phyloP scores from a whole-genome alignment of 2,329 filamentous ascomycete species.

The Cladosporium sp. region DNA sequence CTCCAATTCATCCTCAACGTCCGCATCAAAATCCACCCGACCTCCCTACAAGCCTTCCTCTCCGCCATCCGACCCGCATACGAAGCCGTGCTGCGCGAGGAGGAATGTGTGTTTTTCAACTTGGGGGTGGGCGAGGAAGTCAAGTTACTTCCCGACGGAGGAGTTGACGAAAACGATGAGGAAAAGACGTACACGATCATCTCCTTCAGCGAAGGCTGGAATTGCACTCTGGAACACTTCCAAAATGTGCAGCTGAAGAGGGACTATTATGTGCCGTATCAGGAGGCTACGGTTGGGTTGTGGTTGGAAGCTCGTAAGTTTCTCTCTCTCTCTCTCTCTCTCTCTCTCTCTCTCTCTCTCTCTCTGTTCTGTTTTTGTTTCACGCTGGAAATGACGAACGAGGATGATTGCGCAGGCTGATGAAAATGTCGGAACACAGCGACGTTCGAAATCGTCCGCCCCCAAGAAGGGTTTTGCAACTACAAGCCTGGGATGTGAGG shows the following conservation, averaged over 20 bases:
- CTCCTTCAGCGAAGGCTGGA: slow-evolving; percentile 22
- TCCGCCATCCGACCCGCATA: slow-evolving; percentile 18
- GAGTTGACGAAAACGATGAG: too few species aligned
- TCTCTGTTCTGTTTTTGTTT: too few species aligned
- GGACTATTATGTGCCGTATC: slow-evolving; percentile 40
- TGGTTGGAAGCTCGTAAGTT: slow-evolving; percentile 38
- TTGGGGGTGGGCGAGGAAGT: slow-evolving; percentile 15
- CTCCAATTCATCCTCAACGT: slow-evolving; percentile 17
- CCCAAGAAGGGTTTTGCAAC: slow-evolving; percentile 2
- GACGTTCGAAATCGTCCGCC: slow-evolving; percentile 6
- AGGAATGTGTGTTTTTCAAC: slow-evolving; percentile 17
- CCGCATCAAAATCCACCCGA: slow-evolving; percentile 16
- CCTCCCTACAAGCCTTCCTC: slow-evolving; percentile 15
- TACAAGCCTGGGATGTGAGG: slow-evolving; percentile 9
- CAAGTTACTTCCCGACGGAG: slow-evolving; percentile 3
- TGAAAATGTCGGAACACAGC: too few species aligned
- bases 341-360: too few species aligned
- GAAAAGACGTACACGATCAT: slow-evolving; percentile 1
- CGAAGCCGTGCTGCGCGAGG: slow-evolving; percentile 12
- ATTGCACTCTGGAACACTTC: slow-evolving; percentile 15
- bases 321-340: too few species aligned
- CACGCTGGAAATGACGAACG: too few species aligned
- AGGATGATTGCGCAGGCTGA: too few species aligned
- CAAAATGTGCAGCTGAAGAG: slow-evolving; percentile 24
- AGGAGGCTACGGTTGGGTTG: slow-evolving; percentile 37